These are phyloP conservation scores for Phytopythium cucurbitacearum DNA, from an alignment of 352 stramenopile species.

Conservation along the genomic window DNA sequence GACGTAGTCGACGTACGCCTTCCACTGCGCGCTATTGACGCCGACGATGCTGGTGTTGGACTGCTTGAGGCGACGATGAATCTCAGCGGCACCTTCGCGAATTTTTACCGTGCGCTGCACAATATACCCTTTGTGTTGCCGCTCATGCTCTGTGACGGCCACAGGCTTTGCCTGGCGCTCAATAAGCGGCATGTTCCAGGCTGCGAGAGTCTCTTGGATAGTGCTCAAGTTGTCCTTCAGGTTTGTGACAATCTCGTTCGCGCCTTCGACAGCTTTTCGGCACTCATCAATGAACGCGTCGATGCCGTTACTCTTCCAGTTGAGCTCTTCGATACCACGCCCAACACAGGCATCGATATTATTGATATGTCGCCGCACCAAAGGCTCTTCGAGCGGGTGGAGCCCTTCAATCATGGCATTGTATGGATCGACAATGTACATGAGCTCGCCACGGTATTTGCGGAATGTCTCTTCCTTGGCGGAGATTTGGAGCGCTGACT, in stretches of 20 bases:
- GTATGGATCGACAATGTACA: conserved; percentile 98
- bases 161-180: conserved; percentile 95
- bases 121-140: conserved; percentile 92
- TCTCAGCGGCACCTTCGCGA: conserved; percentile 93
- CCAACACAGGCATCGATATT: conserved; percentile 95
- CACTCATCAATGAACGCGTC: conserved; percentile 94
- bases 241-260: conserved; percentile 93
- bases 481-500: conserved; percentile 94
- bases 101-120: conserved; percentile 93
- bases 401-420: conserved; percentile 96
- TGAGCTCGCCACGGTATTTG: conserved; percentile 94
- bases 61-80: conserved; percentile 94
- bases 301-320: conserved; percentile 93
- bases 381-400: conserved; percentile 95
- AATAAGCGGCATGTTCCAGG: conserved; percentile 93
- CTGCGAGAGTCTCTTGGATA: conserved; percentile 91
- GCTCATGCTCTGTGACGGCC: conserved; percentile 95
- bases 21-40: conserved; percentile 95
- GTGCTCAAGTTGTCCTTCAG: conserved; percentile 97
- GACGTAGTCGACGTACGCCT: conserved; percentile 96
- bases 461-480: conserved; percentile 94
- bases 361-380: conserved; percentile 93
- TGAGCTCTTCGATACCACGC: conserved; percentile 92
- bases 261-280: conserved; percentile 75
- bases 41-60: conserved; percentile 93